Evolutionary conservation across 768 basidiomycete species (phyloP).

Genomic region (Termitomyces titanicus): DNA sequence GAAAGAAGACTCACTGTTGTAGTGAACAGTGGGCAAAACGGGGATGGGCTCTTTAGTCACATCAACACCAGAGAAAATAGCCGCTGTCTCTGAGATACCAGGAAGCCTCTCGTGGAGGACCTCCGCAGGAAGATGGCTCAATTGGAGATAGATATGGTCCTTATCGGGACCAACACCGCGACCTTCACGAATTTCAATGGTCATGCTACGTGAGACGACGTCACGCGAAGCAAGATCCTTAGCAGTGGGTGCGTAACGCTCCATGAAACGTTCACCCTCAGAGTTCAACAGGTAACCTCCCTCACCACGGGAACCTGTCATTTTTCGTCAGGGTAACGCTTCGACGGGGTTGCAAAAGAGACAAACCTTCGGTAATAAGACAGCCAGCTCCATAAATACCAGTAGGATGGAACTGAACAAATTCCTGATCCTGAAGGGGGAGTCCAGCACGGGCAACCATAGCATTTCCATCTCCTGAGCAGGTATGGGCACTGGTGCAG

Average conservation of each 20-base stretch:
- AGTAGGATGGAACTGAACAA: conserved; percentile 99
- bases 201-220: conserved; percentile 99
- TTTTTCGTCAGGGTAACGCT: not conserved
- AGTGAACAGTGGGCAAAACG: conserved; percentile 96
- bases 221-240: conserved; percentile 99
- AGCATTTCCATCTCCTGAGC: conserved; percentile 97
- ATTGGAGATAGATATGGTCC: conserved; percentile 95
- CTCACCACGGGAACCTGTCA: conserved; percentile 91
- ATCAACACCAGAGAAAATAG: conserved; percentile 98
- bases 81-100: conserved; percentile 99
- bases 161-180: conserved; percentile 98
- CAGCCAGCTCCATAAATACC: conserved; percentile 99
- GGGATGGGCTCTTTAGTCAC: conserved; percentile 99
- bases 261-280: conserved; percentile 99
- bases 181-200: conserved; percentile 96
- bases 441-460: conserved; percentile 98
- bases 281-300: conserved; percentile 98
- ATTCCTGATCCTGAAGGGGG: conserved; percentile 95
- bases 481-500: conserved; percentile 98
- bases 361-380: conserved; percentile 92
- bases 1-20: conserved; percentile 74
- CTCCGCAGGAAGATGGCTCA: conserved; percentile 95
- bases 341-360: not conserved
- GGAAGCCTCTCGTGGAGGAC: conserved; percentile 95
- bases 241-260: conserved; percentile 98